A percentile compares a stretch with the other conserved stretches of the same genome.
These are phyloP conservation scores for Psilocybe subaeruginosa DNA, from an alignment of 768 basidiomycete genomes.

Conservation along the genomic window DNA sequence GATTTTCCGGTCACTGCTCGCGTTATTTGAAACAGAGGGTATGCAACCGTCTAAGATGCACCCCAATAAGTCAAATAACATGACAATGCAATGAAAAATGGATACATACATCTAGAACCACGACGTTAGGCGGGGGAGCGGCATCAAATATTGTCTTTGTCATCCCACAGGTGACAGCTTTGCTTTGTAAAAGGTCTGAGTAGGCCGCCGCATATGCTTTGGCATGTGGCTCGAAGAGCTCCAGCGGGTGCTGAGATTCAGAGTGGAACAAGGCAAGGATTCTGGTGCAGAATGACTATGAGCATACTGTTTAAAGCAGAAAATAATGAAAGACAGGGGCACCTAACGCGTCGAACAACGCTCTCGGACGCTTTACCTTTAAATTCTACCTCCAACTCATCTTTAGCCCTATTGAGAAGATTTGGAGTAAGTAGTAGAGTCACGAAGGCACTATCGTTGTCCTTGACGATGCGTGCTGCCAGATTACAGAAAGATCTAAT, in stretches of 20 bases:
- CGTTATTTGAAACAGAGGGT: slow-evolving; percentile 6
- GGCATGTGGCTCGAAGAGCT: slow-evolving; percentile 4
- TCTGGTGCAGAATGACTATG: background rate
- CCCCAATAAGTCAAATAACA: background rate
- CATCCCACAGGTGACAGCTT: slow-evolving; percentile 10
- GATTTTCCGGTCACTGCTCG: slow-evolving; percentile 11
- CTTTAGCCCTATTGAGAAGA: background rate
- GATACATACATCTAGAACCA: slow-evolving; percentile 14
- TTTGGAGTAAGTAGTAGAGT: slow-evolving; percentile 7
- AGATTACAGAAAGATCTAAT: slow-evolving; percentile 9
- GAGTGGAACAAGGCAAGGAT: slow-evolving; percentile 9
- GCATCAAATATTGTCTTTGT: slow-evolving; percentile 9
- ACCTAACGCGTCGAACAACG: slow-evolving; percentile 7
- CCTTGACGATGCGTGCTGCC: slow-evolving; percentile 13
- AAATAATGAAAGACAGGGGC: background rate
- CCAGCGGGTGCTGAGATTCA: background rate
- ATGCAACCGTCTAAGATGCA: slow-evolving; percentile 4
- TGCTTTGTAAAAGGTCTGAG: background rate
- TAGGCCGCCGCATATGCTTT: slow-evolving; percentile 1
- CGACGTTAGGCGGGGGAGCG: slow-evolving; percentile 4
- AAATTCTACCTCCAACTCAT: slow-evolving; percentile 5
- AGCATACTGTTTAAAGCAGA: background rate
- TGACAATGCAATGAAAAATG: background rate
- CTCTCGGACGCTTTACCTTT: background rate
- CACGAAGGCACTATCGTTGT: slow-evolving; percentile 7